A percentile compares a stretch with the other conserved stretches of the same genome.
These are phyloP conservation scores for Gymnopilus dilepis DNA, from an alignment of 768 basidiomycete genomes.

Conservation along the genomic window DNA sequence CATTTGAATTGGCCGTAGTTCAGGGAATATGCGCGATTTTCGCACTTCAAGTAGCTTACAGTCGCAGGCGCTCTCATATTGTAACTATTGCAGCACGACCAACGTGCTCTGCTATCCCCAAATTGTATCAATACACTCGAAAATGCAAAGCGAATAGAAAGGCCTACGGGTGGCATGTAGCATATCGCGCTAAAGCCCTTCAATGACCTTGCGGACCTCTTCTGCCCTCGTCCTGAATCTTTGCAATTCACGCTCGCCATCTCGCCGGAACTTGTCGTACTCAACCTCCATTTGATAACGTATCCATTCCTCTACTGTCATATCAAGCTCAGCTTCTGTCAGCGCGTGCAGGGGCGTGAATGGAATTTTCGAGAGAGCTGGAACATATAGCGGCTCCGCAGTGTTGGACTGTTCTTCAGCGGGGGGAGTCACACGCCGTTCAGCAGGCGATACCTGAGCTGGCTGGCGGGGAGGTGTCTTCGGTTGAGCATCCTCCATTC, in stretches of 20 bases:
- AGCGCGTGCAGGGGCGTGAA: conserved; percentile 50
- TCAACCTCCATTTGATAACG: conserved; percentile 74
- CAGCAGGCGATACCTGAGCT: neutral
- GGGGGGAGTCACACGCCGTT: neutral
- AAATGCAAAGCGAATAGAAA: neutral
- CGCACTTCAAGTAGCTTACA: neutral
- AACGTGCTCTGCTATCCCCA: neutral
- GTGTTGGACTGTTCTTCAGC: neutral
- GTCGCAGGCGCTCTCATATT: too few species aligned
- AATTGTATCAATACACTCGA: neutral
- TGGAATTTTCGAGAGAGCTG: conserved; percentile 50
- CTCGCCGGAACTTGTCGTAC: conserved; percentile 57
- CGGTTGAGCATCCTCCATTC: conserved; percentile 14
- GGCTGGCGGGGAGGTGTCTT: conserved; percentile 23
- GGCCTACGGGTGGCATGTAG: neutral
- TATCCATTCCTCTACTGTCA: conserved; percentile 89
- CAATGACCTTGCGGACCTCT: conserved; percentile 45
- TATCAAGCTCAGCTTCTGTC: conserved; percentile 68
- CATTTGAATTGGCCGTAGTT: neutral
- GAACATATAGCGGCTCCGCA: conserved; percentile 32
- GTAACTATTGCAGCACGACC: neutral
- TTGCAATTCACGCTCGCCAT: conserved; percentile 49
- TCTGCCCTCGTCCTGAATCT: conserved; percentile 47
- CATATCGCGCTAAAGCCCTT: conserved; percentile 32
- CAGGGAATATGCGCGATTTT: neutral